Percentiles rank a stretch among this genome's conserved stretches.
These are phyloP conservation scores for Rhynchosporium secalis DNA, from an alignment of 2,329 filamentous ascomycete genomes.

Conservation along the genomic window DNA sequence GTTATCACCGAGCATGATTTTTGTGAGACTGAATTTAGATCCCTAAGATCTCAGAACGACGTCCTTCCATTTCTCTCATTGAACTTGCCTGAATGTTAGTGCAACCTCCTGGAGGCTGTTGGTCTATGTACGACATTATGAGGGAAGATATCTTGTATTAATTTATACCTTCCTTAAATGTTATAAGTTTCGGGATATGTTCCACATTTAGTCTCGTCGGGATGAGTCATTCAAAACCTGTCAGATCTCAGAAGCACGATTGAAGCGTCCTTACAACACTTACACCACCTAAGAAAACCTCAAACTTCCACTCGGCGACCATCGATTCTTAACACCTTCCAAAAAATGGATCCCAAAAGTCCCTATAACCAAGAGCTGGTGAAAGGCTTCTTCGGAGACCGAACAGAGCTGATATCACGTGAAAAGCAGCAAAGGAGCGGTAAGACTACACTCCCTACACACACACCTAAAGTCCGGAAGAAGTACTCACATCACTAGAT, in stretches of 20 bases:
- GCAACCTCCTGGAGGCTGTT: too few species aligned
- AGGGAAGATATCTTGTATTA: neutral
- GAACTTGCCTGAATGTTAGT: too few species aligned
- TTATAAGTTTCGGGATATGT: neutral
- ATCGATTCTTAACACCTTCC: too few species aligned
- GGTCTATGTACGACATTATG: too few species aligned
- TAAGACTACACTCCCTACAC: neutral
- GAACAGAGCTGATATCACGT: conserved; percentile 20
- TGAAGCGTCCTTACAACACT: neutral
- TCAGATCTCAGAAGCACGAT: neutral
- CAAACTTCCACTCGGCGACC: neutral
- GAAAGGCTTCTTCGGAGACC: conserved; percentile 16
- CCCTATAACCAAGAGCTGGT: neutral
- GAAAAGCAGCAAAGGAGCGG: conserved; percentile 30
- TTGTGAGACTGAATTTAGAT: too few species aligned
- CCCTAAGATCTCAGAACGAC: too few species aligned
- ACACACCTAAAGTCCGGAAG: neutral
- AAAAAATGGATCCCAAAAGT: conserved; percentile 3
- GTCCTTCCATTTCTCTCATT: too few species aligned
- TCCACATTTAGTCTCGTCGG: conserved; percentile 4
- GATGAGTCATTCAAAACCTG: conserved; percentile 15
- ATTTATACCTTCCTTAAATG: neutral
- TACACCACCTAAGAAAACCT: neutral
- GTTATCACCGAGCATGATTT: too few species aligned
- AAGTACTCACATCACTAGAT: conserved; percentile 46